Evolutionary conservation across 352 stramenopile species (phyloP).

Genomic region (Phytophthora ramorum): DNA sequence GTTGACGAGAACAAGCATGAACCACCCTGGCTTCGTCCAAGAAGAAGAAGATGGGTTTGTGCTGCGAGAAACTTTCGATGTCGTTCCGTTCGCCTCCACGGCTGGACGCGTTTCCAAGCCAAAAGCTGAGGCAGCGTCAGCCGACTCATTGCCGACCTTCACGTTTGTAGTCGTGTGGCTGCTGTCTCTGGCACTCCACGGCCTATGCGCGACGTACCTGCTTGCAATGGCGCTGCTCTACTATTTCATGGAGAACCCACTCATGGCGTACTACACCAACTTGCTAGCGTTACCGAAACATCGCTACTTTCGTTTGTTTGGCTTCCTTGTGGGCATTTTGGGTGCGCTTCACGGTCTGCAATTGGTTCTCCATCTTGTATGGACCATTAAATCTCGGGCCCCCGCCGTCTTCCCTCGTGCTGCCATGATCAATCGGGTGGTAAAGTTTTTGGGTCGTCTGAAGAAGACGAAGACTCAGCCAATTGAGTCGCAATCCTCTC

Average conservation of each 20-base stretch:
- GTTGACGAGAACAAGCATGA: background rate
- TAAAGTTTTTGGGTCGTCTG: background rate
- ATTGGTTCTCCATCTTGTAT: slow-evolving; percentile 21
- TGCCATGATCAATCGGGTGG: slow-evolving; percentile 9
- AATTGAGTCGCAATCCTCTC: background rate
- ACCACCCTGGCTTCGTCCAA: background rate
- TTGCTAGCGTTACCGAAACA: slow-evolving; percentile 33
- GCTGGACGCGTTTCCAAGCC: slow-evolving; percentile 10
- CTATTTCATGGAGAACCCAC: slow-evolving; percentile 45
- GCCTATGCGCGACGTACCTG: slow-evolving; percentile 26
- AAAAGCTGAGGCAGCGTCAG: background rate
- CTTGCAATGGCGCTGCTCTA: slow-evolving; percentile 32
- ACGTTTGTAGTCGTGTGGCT: slow-evolving; percentile 25
- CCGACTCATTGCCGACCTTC: slow-evolving; percentile 5
- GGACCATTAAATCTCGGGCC: slow-evolving; percentile 12
- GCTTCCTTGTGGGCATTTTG: slow-evolving; percentile 28
- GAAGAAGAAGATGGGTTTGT: slow-evolving; percentile 18
- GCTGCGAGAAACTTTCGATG: slow-evolving; percentile 1
- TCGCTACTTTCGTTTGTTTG: slow-evolving; percentile 37
- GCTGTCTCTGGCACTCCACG: slow-evolving; percentile 25
- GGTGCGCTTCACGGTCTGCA: slow-evolving; percentile 23
- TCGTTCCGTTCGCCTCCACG: background rate
- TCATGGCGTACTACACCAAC: slow-evolving; percentile 57
- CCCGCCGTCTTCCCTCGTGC: slow-evolving; percentile 24
- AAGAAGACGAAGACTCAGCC: slow-evolving; percentile 6